Percentiles rank a stretch among this genome's conserved stretches.
These are phyloP conservation scores for Pichia rugopelliculosa DNA, from an alignment of 805 yeast species.

Conservation along the genomic window DNA sequence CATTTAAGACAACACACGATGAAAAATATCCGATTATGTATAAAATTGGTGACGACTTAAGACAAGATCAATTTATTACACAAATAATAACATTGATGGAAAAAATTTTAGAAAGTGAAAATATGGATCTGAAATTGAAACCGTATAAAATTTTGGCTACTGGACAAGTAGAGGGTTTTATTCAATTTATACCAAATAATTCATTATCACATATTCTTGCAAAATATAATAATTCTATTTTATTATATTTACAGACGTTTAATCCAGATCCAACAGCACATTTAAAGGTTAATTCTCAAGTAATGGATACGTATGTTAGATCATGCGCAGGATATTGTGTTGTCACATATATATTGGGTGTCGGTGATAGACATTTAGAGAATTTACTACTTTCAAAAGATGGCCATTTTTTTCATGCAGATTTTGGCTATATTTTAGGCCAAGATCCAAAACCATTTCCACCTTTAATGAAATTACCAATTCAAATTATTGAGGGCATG, in stretches of 20 bases:
- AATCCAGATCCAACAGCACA: conserved; percentile 45
- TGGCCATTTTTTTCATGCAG: conserved; percentile 94
- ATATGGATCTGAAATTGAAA: conserved; percentile 76
- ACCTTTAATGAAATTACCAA: conserved; percentile 95
- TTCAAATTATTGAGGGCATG: conserved; percentile 95
- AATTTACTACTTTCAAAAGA: conserved; percentile 70
- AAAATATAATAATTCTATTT: conserved; percentile 63
- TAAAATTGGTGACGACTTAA: conserved; percentile 89
- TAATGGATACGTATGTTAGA: conserved; percentile 89
- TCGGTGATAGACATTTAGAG: conserved; percentile 95
- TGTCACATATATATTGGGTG: conserved; percentile 87
- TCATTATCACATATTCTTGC: conserved; percentile 75
- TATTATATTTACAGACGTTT: conserved; percentile 60
- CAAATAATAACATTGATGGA: conserved; percentile 92
- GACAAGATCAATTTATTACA: conserved; percentile 96
- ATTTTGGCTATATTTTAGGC: conserved; percentile 93
- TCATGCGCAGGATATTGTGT: conserved; percentile 98
- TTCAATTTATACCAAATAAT: conserved; percentile 90
- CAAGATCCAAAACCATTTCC: conserved; percentile 98
- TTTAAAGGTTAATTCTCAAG: conserved; percentile 48
- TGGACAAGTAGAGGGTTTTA: conserved; percentile 83
- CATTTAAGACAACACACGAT: conserved; percentile 46
- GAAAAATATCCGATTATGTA: conserved; percentile 73
- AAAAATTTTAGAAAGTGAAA: conserved; percentile 77
- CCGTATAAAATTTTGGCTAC: conserved; percentile 91